These are phyloP conservation scores for Cladophialophora yegresii DNA, from an alignment of 2,329 filamentous ascomycete genomes.

Conservation along the genomic window DNA sequence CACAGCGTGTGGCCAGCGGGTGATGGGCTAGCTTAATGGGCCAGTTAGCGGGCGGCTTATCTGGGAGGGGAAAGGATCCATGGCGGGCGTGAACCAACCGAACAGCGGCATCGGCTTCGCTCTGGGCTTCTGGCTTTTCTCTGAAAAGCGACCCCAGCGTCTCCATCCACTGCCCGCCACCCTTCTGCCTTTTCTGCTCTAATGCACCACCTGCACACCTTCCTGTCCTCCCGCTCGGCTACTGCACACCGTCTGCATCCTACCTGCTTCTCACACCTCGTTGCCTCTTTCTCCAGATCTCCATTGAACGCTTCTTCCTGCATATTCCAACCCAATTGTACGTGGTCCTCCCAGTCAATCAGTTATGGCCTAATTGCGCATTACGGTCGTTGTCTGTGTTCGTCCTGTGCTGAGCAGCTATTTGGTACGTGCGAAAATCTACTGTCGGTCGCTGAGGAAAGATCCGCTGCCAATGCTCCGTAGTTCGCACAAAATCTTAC, in stretches of 20 bases:
- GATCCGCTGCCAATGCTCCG: slow-evolving; percentile 14
- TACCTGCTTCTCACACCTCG: slow-evolving; percentile 33
- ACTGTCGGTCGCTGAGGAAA: slow-evolving; percentile 8
- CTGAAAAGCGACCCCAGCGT: slow-evolving; percentile 3
- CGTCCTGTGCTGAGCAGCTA: slow-evolving; percentile 22
- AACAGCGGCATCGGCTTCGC: slow-evolving; percentile 15
- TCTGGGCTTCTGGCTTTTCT: background rate
- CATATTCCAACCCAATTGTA: slow-evolving; percentile 24
- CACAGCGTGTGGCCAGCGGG: slow-evolving; percentile 13
- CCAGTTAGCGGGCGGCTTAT: slow-evolving; percentile 12
- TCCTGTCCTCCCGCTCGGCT: slow-evolving; percentile 34
- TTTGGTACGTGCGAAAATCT: slow-evolving; percentile 27
- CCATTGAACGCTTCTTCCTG: slow-evolving; percentile 32
- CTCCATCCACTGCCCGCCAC: slow-evolving; percentile 7
- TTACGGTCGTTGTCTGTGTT: slow-evolving; percentile 22
- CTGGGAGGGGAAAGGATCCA: slow-evolving; percentile 3
- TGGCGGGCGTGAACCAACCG: slow-evolving; percentile 4
- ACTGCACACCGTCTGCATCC: slow-evolving; percentile 34
- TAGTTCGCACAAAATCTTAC: slow-evolving; percentile 15
- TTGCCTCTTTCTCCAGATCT: slow-evolving; percentile 35
- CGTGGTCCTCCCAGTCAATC: slow-evolving; percentile 10
- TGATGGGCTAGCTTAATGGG: slow-evolving; percentile 2
- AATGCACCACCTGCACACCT: slow-evolving; percentile 34
- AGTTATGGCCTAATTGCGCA: slow-evolving; percentile 30
- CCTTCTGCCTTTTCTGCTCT: slow-evolving; percentile 28